Base-by-base conservation (phyloP, 2,329 filamentous ascomycete genomes). In the Colletotrichum sp. region DNA sequence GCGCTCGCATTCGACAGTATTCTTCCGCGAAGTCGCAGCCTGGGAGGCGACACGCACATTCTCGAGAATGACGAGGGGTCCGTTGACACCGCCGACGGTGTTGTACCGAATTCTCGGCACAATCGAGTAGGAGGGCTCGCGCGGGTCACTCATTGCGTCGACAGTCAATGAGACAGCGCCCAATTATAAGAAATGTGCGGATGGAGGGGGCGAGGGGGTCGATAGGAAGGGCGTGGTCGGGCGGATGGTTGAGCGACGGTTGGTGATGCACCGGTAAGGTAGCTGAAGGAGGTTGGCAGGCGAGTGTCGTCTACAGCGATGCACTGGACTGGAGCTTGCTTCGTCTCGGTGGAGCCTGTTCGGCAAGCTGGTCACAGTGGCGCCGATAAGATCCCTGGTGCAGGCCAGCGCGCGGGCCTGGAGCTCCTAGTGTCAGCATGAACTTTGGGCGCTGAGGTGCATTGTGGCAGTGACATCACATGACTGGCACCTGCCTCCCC, bases 81-180 rank as follows among this genome's bases (percentile, higher is more conserved):
- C 97, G 89, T 99, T 99, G 87, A 99, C 94, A 89, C 96, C 96
- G 84, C 96, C 95, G 84, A 99, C 96, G 81, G 97, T 99, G 90
- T 99, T 99, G 92, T 99, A 99, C 83, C 94, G 93, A 87, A 99
- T 86, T 82, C 90, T 87, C 76, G 91, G 91, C 80, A 88, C 84
- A 81, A 92, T 87, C 78, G 89, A 91, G 85, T 92, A 92, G 78
- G 90, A 91, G 78, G 90, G 88, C 81, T 90, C 89, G 83, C 90
- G 88, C 74, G 89, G 89, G 85, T 92, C 91, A 82, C 86, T 82
- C 89, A 90, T 90, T 71, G 66, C 63, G 62, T 71, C 75, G 80
- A 81, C 84, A 84, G 80, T 77, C 79, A 79, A 74, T 77, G 78
- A 66, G 76, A 77, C 60, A 74, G 64, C 65, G 68, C 75, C 72